Conservation (phyloP, 257 asterid genomes). For the Avicennia marina region DNA sequence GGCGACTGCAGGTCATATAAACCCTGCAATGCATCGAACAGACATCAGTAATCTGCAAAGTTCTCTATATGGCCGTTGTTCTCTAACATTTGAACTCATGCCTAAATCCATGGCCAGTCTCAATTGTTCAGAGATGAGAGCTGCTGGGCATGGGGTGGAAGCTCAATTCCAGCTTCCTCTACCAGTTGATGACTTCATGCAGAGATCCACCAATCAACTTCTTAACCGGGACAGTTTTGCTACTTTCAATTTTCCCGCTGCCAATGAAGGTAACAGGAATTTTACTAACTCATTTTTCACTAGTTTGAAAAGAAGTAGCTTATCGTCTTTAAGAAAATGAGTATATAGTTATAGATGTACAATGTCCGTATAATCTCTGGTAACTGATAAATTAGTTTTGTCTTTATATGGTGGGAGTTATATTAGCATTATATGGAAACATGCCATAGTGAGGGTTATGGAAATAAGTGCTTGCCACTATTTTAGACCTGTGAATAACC, state of each 20-base stretch:
- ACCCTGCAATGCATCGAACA: constrained; percentile 70
- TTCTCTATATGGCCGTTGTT: constrained; percentile 67
- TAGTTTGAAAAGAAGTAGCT: too few relatives aligned
- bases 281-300: background rate
- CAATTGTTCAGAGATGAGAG: constrained; percentile 90
- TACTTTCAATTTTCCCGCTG: constrained; percentile 52
- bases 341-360: too few relatives aligned
- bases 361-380: too few relatives aligned
- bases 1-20: constrained; percentile 93
- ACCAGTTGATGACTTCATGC: constrained; percentile 96
- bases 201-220: constrained; percentile 80
- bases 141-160: constrained; percentile 96
- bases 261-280: constrained; percentile 61
- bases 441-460: constrained; percentile 2
- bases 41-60: constrained; percentile 60
- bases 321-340: too few relatives aligned
- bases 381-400: background rate
- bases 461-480: background rate
- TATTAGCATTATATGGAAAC: too few relatives aligned
- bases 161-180: constrained; percentile 92
- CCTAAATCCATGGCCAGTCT: constrained; percentile 89
- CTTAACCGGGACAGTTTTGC: constrained; percentile 59
- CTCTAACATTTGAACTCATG: constrained; percentile 86
- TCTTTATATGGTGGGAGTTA: background rate
- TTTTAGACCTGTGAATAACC: background rate